These are phyloP conservation scores for Cerrena zonata DNA, from an alignment of 1,284 basidiomycete species.

Conservation along the genomic window DNA sequence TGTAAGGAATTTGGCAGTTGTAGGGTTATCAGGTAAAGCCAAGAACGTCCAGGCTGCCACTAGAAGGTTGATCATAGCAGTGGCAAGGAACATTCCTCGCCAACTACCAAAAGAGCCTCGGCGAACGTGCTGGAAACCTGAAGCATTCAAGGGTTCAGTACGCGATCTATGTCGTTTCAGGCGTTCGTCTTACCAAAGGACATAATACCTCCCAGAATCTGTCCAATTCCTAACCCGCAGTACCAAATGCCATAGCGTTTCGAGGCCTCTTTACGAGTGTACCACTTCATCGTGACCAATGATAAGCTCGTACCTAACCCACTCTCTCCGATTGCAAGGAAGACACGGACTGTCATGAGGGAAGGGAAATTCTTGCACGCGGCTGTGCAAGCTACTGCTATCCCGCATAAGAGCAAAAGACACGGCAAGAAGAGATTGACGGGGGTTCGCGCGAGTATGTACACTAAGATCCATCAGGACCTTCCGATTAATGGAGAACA, in stretches of 20 bases:
- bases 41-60: constrained; percentile 5
- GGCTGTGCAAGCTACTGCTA: constrained; percentile 6
- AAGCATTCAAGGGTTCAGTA: not conserved
- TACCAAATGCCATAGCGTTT: constrained; percentile 9
- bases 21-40: constrained; percentile 4
- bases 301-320: constrained; percentile 6
- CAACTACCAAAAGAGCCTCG: constrained; percentile 7
- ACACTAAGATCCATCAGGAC: constrained; percentile 1
- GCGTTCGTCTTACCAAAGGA: constrained; percentile 4
- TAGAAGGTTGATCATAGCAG: constrained; percentile 7
- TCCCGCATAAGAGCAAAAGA: constrained; percentile 6
- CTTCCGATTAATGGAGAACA: not conserved
- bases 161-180: too few relatives aligned
- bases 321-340: constrained; percentile 8
- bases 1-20: not conserved
- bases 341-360: constrained; percentile 1
- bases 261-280: constrained; percentile 4
- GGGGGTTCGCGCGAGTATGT: constrained; percentile 1
- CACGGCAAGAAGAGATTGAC: constrained; percentile 7
- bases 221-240: constrained; percentile 4
- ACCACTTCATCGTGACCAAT: constrained; percentile 10
- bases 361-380: constrained; percentile 8
- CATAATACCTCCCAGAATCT: constrained; percentile 7
- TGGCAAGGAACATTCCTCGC: constrained; percentile 9
- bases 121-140: constrained; percentile 8